Evolutionary conservation across 2,329 filamentous ascomycete genomes (phyloP), one percentile per base, ranked within the genome.

Genomic region (Helotiales sp.): DNA sequence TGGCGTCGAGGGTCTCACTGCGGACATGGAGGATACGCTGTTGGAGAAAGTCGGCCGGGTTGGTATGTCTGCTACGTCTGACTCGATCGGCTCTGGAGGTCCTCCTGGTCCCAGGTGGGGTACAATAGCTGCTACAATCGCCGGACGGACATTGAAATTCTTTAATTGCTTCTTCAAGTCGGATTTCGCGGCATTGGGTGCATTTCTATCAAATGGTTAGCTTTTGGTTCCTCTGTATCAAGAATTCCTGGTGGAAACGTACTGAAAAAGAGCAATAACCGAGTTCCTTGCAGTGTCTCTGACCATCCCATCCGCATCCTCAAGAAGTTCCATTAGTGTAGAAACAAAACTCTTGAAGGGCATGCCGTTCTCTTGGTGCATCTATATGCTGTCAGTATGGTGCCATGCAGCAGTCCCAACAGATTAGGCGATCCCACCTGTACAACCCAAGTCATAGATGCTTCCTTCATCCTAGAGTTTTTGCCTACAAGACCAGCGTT

Each of bases 141-240:
- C 91, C 69, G 93, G 93, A 50, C 95, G 88, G 59, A 98, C 93
- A 75, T 93, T 93, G 78, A 92, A 91, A 75, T 88, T 89, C 77
- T 91, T 90, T 67, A 98, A 83, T 79, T 97, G 93, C 76, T 88
- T 91, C 81, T 96, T 96, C 37, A 98, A 82, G 75, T 97, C 94
- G 1, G 91, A 91, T 78, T 97, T 97, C 59, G 94, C 95, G 65
- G 89, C 85, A 71, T 91, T 90, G 17, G 93, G 91, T 0, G 93
- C 93, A 75, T 87, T 89, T 71, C 91, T 93, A 40, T 40, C n/a
- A 50, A 30, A 15, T 20, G 6, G 40, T 73, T 64, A 73, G 69
- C 24, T 49, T 7, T n/a, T 32, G 55, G 20, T 34, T 26, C 20
- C 13, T 6, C n/a, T 28, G 22, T 7, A 32, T 34, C 20, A 47